A percentile compares a stretch with the other conserved stretches of the same genome.
phyloP scores from a whole-genome alignment of 495 filamentous ascomycete genomes.

The Copromyces sp. region DNA sequence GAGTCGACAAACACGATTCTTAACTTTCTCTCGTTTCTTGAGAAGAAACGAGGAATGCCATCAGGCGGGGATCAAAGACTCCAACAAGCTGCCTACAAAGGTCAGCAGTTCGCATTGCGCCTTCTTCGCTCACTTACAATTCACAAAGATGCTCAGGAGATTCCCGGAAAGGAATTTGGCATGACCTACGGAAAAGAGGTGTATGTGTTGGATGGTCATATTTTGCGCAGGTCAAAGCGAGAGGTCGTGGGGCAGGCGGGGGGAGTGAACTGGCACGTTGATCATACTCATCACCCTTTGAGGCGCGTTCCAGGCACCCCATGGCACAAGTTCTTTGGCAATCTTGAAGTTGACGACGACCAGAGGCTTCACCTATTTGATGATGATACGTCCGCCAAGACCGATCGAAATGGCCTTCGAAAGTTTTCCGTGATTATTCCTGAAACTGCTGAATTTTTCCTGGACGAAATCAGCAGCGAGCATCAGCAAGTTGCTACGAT shows the following conservation, averaged over 20 bases:
- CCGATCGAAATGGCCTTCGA: neutral
- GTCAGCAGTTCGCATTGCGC: neutral
- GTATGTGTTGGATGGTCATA: neutral
- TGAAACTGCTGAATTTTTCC: slow-evolving; percentile 1
- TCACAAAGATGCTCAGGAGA: slow-evolving; percentile 3
- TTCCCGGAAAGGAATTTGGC: slow-evolving; percentile 8
- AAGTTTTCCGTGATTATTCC: slow-evolving; percentile 2
- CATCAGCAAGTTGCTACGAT: slow-evolving; percentile 2
- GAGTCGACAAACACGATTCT: slow-evolving; percentile 7
- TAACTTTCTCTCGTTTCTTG: slow-evolving; percentile 4
- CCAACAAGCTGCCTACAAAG: slow-evolving; percentile 5
- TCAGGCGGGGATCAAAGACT: slow-evolving; percentile 7
- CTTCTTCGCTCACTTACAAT: slow-evolving; percentile 1
- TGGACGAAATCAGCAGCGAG: neutral
- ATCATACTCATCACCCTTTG: slow-evolving; percentile 1
- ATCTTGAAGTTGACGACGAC: neutral
- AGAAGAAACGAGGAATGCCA: neutral
- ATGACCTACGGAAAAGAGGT: slow-evolving; percentile 2
- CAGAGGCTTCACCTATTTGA: neutral
- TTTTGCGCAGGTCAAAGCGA: slow-evolving; percentile 3
- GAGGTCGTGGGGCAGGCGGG: neutral
- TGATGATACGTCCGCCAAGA: neutral
- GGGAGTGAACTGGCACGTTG: slow-evolving; percentile 2
- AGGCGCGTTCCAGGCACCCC: slow-evolving; percentile 10
- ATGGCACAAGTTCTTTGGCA: slow-evolving; percentile 15